Percentiles rank a stretch among this genome's conserved stretches.
phyloP scores from a whole-genome alignment of 495 filamentous ascomycete species.

The Bacidia rubella region DNA sequence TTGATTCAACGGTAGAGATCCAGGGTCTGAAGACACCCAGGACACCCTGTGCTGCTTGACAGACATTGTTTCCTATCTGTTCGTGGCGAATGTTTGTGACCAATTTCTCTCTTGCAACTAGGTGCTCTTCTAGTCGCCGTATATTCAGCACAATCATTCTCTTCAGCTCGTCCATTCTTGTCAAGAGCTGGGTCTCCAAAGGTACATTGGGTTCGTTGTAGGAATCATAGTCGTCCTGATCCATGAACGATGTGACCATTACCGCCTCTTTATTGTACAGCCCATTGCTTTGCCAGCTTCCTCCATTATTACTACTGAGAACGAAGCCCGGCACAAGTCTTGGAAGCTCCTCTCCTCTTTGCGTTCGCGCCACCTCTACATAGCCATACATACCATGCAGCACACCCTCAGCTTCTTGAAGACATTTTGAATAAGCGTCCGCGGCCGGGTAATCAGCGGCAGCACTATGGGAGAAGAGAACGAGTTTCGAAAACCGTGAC shows the following conservation, averaged over 20 bases:
- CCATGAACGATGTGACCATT: constrained; percentile 63
- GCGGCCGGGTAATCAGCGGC: constrained; percentile 77
- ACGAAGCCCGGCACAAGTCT: constrained; percentile 89
- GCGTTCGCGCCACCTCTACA: constrained; percentile 85
- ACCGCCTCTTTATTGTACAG: constrained; percentile 52
- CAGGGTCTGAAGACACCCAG: constrained; percentile 77
- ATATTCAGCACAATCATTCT: constrained; percentile 68
- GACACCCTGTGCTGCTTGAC: constrained; percentile 58
- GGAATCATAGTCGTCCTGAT: constrained; percentile 62
- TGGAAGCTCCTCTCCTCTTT: constrained; percentile 76
- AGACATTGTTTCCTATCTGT: constrained; percentile 60
- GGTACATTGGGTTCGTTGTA: constrained; percentile 54
- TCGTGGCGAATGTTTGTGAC: constrained; percentile 57
- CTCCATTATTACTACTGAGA: constrained; percentile 62
- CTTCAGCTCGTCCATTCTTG: constrained; percentile 72
- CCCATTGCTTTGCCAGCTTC: constrained; percentile 89
- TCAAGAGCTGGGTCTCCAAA: constrained; percentile 63
- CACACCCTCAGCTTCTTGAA: constrained; percentile 92
- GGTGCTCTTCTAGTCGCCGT: constrained; percentile 69
- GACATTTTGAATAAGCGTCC: constrained; percentile 84
- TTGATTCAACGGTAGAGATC: constrained; percentile 75
- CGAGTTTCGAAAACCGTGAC: constrained; percentile 96
- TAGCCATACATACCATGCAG: constrained; percentile 87
- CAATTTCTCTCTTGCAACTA: constrained; percentile 63
- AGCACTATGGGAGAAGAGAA: constrained; percentile 96